phyloP scores from a whole-genome alignment of 345 rosid species.

The Combretum micranthum region DNA sequence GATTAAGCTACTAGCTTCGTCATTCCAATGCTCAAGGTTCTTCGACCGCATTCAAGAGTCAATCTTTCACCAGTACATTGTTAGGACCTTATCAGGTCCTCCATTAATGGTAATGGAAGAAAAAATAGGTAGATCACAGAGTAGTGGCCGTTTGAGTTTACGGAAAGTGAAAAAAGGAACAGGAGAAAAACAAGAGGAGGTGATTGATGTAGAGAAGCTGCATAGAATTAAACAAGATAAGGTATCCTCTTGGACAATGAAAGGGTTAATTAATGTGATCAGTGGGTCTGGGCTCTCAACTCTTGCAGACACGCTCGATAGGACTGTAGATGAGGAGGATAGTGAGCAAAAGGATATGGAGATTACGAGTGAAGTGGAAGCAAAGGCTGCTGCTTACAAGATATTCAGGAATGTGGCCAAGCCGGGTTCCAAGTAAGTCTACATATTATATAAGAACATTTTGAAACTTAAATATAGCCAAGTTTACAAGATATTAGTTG shows the following conservation, averaged over 20 bases:
- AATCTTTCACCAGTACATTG: constrained; percentile 2
- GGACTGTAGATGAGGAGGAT: constrained; percentile 33
- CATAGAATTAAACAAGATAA: constrained; percentile 53
- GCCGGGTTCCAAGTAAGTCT: constrained; percentile 42
- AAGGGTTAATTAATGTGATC: constrained; percentile 45
- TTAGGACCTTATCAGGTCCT: constrained; percentile 5
- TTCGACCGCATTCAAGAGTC: constrained; percentile 11
- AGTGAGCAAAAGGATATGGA: constrained; percentile 34
- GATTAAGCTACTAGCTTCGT: constrained; percentile 2
- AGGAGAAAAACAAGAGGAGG: constrained; percentile 32
- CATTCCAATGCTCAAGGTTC: constrained; percentile 2
- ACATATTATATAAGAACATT: neutral
- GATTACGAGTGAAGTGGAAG: constrained; percentile 66
- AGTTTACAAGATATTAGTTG: too few relatives aligned
- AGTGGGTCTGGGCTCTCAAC: constrained; percentile 29
- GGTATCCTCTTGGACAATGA: constrained; percentile 74
- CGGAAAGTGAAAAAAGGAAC: constrained; percentile 17
- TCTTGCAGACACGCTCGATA: constrained; percentile 26
- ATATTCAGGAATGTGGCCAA: constrained; percentile 58
- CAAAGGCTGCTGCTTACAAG: constrained; percentile 54
- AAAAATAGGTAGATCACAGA: constrained; percentile 8
- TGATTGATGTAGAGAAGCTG: constrained; percentile 59
- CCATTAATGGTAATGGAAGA: neutral
- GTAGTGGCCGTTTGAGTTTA: constrained; percentile 44
- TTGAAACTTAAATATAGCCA: neutral